phyloP scores from a whole-genome alignment of 2,329 filamentous ascomycete genomes.

The Zymoseptoria passerinii region DNA sequence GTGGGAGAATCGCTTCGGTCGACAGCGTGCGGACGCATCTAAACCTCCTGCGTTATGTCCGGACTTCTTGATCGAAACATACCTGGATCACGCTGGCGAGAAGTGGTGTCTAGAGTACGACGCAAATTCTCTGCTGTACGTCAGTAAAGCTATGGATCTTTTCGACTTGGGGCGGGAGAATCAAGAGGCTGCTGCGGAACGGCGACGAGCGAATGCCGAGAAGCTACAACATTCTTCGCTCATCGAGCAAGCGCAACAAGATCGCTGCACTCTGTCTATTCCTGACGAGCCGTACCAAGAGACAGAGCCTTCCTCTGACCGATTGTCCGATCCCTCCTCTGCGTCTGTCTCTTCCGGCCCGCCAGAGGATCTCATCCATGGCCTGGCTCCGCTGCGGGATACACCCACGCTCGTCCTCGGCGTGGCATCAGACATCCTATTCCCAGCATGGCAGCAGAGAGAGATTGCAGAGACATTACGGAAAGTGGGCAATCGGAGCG shows the following conservation, averaged over 20 bases:
- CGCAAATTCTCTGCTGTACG: slow-evolving; percentile 87
- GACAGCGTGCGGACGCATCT: slow-evolving; percentile 73
- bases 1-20: slow-evolving; percentile 92
- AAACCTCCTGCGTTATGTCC: slow-evolving; percentile 91
- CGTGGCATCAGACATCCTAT: slow-evolving; percentile 90
- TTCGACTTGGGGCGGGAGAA: slow-evolving; percentile 78
- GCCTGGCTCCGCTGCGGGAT: slow-evolving; percentile 61
- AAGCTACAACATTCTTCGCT: slow-evolving; percentile 41
- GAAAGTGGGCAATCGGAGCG: slow-evolving; percentile 66
- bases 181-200: slow-evolving; percentile 53
- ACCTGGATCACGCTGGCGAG: slow-evolving; percentile 94
- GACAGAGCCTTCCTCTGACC: slow-evolving; percentile 48
- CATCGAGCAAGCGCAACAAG: slow-evolving; percentile 22
- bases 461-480: slow-evolving; percentile 82
- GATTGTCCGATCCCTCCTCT: slow-evolving; percentile 25
- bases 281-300: slow-evolving; percentile 82
- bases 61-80: slow-evolving; percentile 96
- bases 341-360: slow-evolving; percentile 40
- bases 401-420: slow-evolving; percentile 84
- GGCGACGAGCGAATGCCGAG: slow-evolving; percentile 53
- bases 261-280: slow-evolving; percentile 70
- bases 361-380: slow-evolving; percentile 70
- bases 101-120: slow-evolving; percentile 98
- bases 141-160: slow-evolving; percentile 97
- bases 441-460: slow-evolving; percentile 95